Percentiles rank a stretch among this genome's conserved stretches.
phyloP scores from a whole-genome alignment of 148 eudicot species.

The Vaccinium corymbosum region DNA sequence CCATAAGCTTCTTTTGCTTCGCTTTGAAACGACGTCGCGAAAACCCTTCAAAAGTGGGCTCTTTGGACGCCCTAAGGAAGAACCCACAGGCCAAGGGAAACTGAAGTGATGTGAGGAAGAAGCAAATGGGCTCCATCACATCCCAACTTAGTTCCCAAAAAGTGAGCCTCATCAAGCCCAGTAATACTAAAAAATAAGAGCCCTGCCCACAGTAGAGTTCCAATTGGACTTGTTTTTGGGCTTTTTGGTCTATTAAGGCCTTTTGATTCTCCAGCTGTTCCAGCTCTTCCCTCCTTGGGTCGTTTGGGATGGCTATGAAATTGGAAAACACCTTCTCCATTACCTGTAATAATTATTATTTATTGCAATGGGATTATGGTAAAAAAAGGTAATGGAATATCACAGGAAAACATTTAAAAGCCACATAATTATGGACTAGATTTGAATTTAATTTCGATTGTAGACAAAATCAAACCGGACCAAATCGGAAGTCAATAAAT shows the following conservation, averaged over 20 bases:
- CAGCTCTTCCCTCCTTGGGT: slow-evolving; percentile 50
- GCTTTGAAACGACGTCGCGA: slow-evolving; percentile 42
- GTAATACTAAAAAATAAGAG: slow-evolving; percentile 39
- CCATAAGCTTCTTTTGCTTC: slow-evolving; percentile 59
- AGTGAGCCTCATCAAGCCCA: slow-evolving; percentile 76
- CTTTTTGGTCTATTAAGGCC: slow-evolving; percentile 43
- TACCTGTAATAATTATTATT: slow-evolving; percentile 25
- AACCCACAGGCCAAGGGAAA: slow-evolving; percentile 52
- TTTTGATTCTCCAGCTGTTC: slow-evolving; percentile 44
- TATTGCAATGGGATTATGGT: background rate
- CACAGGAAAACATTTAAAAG: background rate
- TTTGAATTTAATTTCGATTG: background rate
- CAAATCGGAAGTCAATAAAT: no score
- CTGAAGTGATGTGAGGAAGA: slow-evolving; percentile 53
- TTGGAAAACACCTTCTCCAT: slow-evolving; percentile 40
- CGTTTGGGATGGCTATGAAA: slow-evolving; percentile 46
- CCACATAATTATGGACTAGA: background rate
- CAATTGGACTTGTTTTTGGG: slow-evolving; percentile 33
- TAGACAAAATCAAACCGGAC: no score
- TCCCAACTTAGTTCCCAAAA: slow-evolving; percentile 82
- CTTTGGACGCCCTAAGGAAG: slow-evolving; percentile 59
- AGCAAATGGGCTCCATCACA: slow-evolving; percentile 84
- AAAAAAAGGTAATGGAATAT: background rate
- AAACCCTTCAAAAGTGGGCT: slow-evolving; percentile 62
- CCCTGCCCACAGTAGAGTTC: slow-evolving; percentile 68